A percentile compares a stretch with the other conserved stretches of the same genome.
phyloP scores from a whole-genome alignment of 495 filamentous ascomycete genomes.

The Jackrogersella minutella region DNA sequence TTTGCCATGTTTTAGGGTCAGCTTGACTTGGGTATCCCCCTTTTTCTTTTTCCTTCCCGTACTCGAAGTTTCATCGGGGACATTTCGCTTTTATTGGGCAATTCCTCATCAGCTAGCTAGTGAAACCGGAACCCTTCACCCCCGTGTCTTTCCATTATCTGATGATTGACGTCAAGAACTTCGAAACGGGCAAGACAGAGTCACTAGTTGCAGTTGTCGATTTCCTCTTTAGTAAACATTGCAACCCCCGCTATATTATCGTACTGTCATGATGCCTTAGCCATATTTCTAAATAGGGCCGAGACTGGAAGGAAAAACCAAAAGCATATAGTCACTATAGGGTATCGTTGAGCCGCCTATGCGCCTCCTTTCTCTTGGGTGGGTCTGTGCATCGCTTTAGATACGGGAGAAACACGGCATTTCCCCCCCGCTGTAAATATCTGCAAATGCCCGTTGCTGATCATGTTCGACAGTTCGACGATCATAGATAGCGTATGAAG shows the following conservation, averaged over 20 bases:
- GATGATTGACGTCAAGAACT: conserved; percentile 34
- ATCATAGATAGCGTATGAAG: background rate
- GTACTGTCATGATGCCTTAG: conserved; percentile 17
- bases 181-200: conserved; percentile 22
- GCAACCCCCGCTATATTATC: background rate
- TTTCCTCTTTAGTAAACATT: conserved; percentile 28
- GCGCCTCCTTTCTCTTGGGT: background rate
- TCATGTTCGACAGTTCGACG: conserved; percentile 1
- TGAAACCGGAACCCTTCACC: conserved; percentile 24
- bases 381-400: conserved; percentile 13
- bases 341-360: conserved; percentile 12
- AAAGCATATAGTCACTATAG: background rate
- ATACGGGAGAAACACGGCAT: conserved; percentile 19
- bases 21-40: background rate
- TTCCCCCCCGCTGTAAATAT: conserved; percentile 14
- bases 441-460: conserved; percentile 14
- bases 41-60: conserved; percentile 8
- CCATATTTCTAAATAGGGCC: conserved; percentile 2
- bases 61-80: conserved; percentile 4
- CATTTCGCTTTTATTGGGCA: background rate
- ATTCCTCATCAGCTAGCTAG: conserved; percentile 8
- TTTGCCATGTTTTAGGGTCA: conserved; percentile 19
- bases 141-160: conserved; percentile 35
- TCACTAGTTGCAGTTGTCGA: conserved; percentile 24
- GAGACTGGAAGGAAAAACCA: conserved; percentile 5